Evolutionary conservation across 352 stramenopile genomes (phyloP).

Genomic region (Phytophthora sansomeana): DNA sequence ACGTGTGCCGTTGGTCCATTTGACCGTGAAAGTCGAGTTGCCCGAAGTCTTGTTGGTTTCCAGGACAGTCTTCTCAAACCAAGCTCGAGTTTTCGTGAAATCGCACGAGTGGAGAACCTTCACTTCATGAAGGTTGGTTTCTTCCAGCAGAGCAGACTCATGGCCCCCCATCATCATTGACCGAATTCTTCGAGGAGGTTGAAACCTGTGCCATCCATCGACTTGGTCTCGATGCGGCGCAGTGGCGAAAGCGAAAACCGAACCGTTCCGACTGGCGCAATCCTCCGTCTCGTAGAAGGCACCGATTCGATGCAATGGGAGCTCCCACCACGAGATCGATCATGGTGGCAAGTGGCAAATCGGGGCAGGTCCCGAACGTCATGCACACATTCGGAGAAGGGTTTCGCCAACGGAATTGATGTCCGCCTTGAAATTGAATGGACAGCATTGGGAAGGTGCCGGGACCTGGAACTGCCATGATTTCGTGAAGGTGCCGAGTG

Average conservation of each 20-base stretch:
- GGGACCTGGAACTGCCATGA: background rate
- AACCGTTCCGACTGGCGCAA: no score
- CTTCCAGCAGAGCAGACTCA: background rate
- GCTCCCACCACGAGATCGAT: conserved; percentile 10
- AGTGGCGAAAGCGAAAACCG: background rate
- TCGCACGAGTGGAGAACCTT: background rate
- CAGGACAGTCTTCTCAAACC: background rate
- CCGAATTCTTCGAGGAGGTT: background rate
- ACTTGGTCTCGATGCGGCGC: background rate
- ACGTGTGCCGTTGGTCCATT: no score
- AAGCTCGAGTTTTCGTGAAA: background rate
- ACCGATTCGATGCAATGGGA: conserved; percentile 1
- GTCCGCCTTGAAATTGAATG: background rate
- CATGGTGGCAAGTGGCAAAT: conserved; percentile 1
- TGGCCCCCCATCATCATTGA: background rate
- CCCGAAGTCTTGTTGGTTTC: background rate
- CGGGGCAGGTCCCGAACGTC: background rate
- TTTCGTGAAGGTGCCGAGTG: background rate
- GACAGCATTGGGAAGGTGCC: background rate
- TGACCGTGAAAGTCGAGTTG: no score
- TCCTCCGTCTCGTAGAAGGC: conserved; percentile 8
- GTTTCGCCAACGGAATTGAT: background rate
- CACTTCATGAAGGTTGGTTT: background rate
- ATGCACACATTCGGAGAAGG: background rate
- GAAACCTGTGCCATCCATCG: conserved; percentile 2